A percentile compares a stretch with the other conserved stretches of the same genome.
Evolutionary conservation across 129 eudicot genomes (phyloP).

Genomic region (Glebionis coronaria): DNA sequence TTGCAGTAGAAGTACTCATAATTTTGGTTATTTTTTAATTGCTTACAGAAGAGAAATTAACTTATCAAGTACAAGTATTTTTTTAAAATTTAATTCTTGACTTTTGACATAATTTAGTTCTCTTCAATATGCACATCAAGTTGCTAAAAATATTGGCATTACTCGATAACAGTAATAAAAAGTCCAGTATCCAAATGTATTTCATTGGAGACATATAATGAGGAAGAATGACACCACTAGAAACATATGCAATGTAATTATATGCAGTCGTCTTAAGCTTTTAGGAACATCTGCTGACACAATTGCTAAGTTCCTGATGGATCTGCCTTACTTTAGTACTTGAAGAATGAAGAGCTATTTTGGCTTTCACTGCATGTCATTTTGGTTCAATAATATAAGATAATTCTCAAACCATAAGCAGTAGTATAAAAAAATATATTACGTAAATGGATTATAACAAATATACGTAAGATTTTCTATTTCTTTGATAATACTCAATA

Average conservation of each 20-base stretch:
- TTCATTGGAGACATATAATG: slow-evolving; percentile 88
- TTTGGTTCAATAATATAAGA: no score
- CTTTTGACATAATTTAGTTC: slow-evolving; percentile 3
- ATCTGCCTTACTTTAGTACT: slow-evolving; percentile 28
- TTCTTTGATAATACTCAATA: no score
- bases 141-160: slow-evolving; percentile 75
- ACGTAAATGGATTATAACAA: no score
- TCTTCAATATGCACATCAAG: slow-evolving; percentile 61
- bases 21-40: background rate
- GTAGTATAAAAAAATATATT: no score
- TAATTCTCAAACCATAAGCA: no score
- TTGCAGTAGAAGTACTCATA: background rate
- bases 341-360: background rate
- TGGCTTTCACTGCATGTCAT: no score
- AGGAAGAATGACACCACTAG: slow-evolving; percentile 78
- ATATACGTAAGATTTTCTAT: no score
- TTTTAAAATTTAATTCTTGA: background rate
- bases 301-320: slow-evolving; percentile 86
- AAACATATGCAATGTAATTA: slow-evolving; percentile 95
- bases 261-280: slow-evolving; percentile 71
- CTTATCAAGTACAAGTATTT: background rate
- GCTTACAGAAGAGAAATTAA: no score
- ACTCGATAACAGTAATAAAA: slow-evolving; percentile 88
- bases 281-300: slow-evolving; percentile 92
- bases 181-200: slow-evolving; percentile 90